phyloP scores from a whole-genome alignment of 2,329 filamentous ascomycete species.

The Colletotrichum echinochloae region DNA sequence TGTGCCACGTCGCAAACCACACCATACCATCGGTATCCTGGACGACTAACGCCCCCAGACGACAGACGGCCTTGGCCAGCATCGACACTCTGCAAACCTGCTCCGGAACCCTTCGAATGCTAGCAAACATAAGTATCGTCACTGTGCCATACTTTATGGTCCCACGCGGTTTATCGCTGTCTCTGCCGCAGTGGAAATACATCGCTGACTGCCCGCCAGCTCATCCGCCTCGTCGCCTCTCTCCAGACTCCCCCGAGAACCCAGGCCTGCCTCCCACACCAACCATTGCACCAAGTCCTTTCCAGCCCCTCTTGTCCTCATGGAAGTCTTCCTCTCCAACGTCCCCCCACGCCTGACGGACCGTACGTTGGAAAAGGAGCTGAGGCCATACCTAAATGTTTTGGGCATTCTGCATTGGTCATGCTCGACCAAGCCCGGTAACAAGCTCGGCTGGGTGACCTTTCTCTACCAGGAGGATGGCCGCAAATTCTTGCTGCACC shows the following conservation, averaged over 20 bases:
- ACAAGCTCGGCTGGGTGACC: constrained; percentile 53
- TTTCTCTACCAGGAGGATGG: constrained; percentile 58
- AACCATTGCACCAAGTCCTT: background rate
- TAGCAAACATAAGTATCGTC: background rate
- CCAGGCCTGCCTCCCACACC: background rate
- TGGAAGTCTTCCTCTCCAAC: constrained; percentile 61
- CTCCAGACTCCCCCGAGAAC: background rate
- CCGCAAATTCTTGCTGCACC: constrained; percentile 54
- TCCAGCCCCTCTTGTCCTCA: constrained; percentile 41
- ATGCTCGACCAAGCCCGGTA: constrained; percentile 56
- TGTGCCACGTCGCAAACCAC: background rate
- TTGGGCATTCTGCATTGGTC: constrained; percentile 57
- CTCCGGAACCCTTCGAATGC: background rate
- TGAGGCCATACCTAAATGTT: constrained; percentile 54
- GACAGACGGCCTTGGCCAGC: background rate
- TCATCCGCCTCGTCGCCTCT: background rate
- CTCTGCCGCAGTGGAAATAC: background rate
- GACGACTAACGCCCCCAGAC: background rate
- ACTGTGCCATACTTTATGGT: background rate
- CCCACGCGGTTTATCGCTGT: background rate
- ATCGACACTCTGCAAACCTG: background rate
- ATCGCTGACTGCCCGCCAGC: background rate
- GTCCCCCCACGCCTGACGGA: constrained; percentile 57
- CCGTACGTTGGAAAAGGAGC: constrained; percentile 51
- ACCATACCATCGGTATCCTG: too few relatives aligned